These are phyloP conservation scores for Macrophomina pseudophaseolina DNA, from an alignment of 2,329 filamentous ascomycete species.

Conservation along the genomic window DNA sequence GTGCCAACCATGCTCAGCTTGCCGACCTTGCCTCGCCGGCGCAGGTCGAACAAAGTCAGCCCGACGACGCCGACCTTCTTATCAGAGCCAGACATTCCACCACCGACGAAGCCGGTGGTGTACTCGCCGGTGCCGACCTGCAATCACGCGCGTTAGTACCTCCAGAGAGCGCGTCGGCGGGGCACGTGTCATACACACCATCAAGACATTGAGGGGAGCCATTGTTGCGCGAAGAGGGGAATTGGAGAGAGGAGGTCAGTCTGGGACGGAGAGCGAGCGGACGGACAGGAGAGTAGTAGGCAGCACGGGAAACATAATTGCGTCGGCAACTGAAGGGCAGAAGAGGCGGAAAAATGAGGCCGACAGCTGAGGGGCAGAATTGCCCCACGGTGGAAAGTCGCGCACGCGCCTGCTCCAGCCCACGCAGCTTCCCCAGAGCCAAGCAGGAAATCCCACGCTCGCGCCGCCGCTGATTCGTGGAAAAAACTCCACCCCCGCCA, in stretches of 20 bases:
- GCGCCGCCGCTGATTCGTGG: conserved; percentile 26
- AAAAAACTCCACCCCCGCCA: conserved; percentile 16
- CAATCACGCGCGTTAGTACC: neutral
- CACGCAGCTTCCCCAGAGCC: conserved; percentile 38
- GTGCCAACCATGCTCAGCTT: conserved; percentile 88
- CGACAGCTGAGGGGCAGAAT: conserved; percentile 35
- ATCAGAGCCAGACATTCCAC: conserved; percentile 82
- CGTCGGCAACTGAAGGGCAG: neutral
- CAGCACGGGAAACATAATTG: conserved; percentile 15
- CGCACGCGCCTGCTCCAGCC: conserved; percentile 34
- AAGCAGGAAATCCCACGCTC: conserved; percentile 33
- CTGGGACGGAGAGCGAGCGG: neutral
- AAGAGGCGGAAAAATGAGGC: conserved; percentile 35
- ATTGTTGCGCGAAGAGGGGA: conserved; percentile 38
- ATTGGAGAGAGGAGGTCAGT: neutral
- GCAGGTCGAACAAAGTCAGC: conserved; percentile 85
- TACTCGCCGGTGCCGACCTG: conserved; percentile 83
- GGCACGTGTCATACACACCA: conserved; percentile 42
- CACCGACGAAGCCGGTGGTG: conserved; percentile 91
- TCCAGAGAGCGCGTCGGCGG: neutral
- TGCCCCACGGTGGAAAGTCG: conserved; percentile 30
- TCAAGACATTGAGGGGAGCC: conserved; percentile 56
- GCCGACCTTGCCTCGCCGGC: conserved; percentile 84
- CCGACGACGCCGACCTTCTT: conserved; percentile 97
- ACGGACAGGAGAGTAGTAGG: conserved; percentile 6